Base-by-base conservation (phyloP, 345 rosid genomes). In the Anastatica hierochuntica region DNA sequence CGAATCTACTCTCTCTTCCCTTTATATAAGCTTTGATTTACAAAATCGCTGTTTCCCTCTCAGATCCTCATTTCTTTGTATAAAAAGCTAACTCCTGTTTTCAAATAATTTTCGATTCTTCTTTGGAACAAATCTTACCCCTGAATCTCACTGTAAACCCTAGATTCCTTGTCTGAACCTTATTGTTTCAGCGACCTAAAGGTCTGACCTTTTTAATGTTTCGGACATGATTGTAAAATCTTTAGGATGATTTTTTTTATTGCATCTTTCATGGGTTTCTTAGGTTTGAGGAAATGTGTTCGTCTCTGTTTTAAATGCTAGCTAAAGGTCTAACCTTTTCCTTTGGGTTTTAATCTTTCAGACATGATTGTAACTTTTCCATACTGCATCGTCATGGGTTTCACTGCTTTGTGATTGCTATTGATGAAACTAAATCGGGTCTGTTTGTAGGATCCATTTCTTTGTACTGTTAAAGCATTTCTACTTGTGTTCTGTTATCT, bases 181-280 rank as follows among this genome's bases (percentile, higher is more conserved):
- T 34, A 40, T 27, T 66, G n/a, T n/a, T n/a, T n/a, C n/a, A n/a
- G 20, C 50, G 6, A 7, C 45, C 2, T n/a, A 43, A 43, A 64
- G 70, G 70, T 66, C 54, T 27, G 19, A 10, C 13, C 21, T 15
- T 16, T 49, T 40, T 27, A n/a, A n/a, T n/a, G n/a, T n/a, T n/a
- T n/a, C n/a, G n/a, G n/a, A n/a, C 33, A 40, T 46, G 16, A 2
- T 19, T 56, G 1, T 29, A 36, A 29, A n/a, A n/a, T n/a, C n/a
- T n/a, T n/a, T n/a, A n/a, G n/a, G 10, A 20, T 16, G 27, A 9
- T 56, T 14, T 11, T 12, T 41, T 26, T 16, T 7, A 60, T 50
- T 49, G 33, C 13, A 37, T 38, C 18, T n/a, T 63, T n/a, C n/a
- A 7, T 43, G 27, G 1, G 35, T 40, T 41, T 41, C 41, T 1